phyloP scores from a whole-genome alignment of 306 rosid genomes.

The Begonia fuchsioides region DNA sequence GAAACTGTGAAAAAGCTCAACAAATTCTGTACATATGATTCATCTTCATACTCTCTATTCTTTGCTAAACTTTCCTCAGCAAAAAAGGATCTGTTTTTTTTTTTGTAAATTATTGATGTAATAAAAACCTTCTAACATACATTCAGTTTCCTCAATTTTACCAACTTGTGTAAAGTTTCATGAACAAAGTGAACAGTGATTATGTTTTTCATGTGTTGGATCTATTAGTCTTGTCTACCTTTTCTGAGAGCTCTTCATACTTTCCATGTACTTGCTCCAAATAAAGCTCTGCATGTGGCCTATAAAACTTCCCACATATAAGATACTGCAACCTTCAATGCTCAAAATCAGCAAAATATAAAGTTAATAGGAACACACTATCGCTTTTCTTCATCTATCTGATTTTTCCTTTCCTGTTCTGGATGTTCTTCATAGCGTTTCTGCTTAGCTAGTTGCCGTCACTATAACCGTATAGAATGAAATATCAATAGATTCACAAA shows the following conservation, averaged over 20 bases:
- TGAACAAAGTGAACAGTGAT: too few relatives aligned
- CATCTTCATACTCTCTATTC: conserved; percentile 44
- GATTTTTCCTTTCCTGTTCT: too few relatives aligned
- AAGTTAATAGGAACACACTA: too few relatives aligned
- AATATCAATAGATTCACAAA: too few relatives aligned
- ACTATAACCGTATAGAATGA: too few relatives aligned
- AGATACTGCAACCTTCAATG: too few relatives aligned
- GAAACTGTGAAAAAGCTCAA: conserved; percentile 18
- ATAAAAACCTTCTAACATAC: conserved; percentile 35
- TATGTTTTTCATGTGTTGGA: conserved; percentile 14
- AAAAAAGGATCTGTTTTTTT: conserved; percentile 33
- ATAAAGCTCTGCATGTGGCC: conserved; percentile 83
- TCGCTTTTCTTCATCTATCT: too few relatives aligned
- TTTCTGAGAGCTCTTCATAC: conserved; percentile 67
- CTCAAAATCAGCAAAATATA: too few relatives aligned
- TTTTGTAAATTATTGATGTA: conserved; percentile 59
- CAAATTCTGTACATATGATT: conserved; percentile 55
- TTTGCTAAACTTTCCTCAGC: conserved; percentile 22
- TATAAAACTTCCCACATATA: too few relatives aligned
- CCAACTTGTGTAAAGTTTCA: too few relatives aligned
- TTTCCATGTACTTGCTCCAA: conserved; percentile 54
- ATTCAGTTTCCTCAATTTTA: conserved; percentile 20
- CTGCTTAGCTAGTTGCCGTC: too few relatives aligned
- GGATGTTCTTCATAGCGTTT: too few relatives aligned
- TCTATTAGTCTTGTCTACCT: conserved; percentile 55